Percentiles rank a stretch among this genome's conserved stretches.
Evolutionary conservation across 768 basidiomycete species (phyloP).

Genomic region (Phylloporus sp.): DNA sequence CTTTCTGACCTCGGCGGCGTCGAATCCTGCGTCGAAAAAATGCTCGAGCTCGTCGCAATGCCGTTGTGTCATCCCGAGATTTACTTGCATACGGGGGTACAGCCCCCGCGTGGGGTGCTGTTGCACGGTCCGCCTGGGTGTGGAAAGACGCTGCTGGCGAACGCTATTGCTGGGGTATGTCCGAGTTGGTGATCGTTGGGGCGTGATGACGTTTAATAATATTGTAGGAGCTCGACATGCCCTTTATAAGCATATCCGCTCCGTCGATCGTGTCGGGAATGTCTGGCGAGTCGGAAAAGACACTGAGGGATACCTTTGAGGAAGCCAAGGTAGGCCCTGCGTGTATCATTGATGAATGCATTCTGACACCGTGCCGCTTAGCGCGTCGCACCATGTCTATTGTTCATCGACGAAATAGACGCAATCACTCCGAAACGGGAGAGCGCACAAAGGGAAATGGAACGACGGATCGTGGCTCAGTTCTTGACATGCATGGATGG

Average conservation of each 20-base stretch:
- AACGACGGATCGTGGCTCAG: constrained; percentile 93
- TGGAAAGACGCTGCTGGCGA: constrained; percentile 91
- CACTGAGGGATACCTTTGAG: constrained; percentile 91
- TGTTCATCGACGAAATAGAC: constrained; percentile 98
- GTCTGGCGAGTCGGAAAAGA: constrained; percentile 98
- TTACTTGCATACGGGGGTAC: constrained; percentile 88
- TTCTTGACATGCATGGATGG: constrained; percentile 99
- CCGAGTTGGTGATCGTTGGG: not conserved
- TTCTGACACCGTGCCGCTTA: constrained; percentile 26
- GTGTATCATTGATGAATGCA: not conserved
- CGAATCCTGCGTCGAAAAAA: constrained; percentile 79
- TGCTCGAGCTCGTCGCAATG: constrained; percentile 95
- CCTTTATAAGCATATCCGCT: constrained; percentile 92
- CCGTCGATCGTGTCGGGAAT: constrained; percentile 96
- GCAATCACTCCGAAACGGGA: constrained; percentile 97
- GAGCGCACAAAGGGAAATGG: constrained; percentile 98
- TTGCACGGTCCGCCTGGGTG: constrained; percentile 96
- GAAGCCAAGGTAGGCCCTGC: constrained; percentile 76
- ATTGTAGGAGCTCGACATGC: constrained; percentile 78
- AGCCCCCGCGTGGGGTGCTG: constrained; percentile 87
- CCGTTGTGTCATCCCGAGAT: constrained; percentile 94
- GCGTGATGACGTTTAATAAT: not conserved
- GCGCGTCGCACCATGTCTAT: constrained; percentile 85
- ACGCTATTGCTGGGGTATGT: constrained; percentile 91
- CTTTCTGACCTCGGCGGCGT: constrained; percentile 88